Evolutionary conservation across 345 rosid species (phyloP), one percentile per base, ranked within the genome.

Genomic region (Linum usitatissimum): DNA sequence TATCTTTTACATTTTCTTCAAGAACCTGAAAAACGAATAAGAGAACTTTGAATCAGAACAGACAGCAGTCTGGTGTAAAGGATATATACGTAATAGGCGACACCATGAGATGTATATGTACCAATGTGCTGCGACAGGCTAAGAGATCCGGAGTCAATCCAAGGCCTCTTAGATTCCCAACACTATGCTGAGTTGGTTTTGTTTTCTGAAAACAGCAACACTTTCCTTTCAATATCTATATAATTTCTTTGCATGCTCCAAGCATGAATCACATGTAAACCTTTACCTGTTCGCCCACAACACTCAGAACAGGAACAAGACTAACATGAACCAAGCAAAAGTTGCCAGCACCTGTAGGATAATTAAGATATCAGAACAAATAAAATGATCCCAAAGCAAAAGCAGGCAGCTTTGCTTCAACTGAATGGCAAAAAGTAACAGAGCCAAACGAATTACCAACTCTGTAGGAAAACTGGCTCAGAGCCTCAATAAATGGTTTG

Each of bases 241-340:
- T 45, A 45, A 10, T 45, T 10, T 45, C 15, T 7, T 45, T 45
- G 15, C 17, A 45, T 12, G 10, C 15, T 1, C 10, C 51, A 45
- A 45, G 51, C 15, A 45, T 12, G 51, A 45, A 45, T 10, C 17
- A 45, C 14, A 3, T 10, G 51, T 45, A 45, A 45, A 45, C 4
- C 17, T 6, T 55, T 71, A 88, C 99, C 92, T 88, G 99, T 75
- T 94, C 99, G 34, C 99, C 99, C 55, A 94, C 99, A 60, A 86
- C 97, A 77, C 77, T 88, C 60, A 94, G 68, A 58, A 94, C 97
- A 66, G 99, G 99, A 54, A 94, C 96, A 67, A 94, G 93, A 77
- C 99, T 94, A 73, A 94, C 97, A 78, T 94, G 99, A 72, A 94
- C 74, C 81, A 94, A 74, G 83, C 97, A 94, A 62, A 94, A 90